These are phyloP conservation scores for Pythium oligandrum DNA, from an alignment of 352 stramenopile genomes.

Conservation along the genomic window DNA sequence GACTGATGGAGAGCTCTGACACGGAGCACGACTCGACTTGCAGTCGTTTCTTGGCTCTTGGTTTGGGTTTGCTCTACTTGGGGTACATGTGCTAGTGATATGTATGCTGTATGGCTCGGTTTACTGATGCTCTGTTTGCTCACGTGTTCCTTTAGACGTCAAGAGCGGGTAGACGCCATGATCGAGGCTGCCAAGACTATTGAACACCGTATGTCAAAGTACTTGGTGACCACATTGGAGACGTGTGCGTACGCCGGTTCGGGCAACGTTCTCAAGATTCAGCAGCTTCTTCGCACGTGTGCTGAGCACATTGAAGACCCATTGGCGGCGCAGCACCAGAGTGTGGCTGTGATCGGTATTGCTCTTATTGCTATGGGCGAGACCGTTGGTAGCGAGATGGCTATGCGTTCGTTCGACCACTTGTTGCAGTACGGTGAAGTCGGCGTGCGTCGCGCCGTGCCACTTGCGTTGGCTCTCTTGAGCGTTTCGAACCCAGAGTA, in stretches of 20 bases:
- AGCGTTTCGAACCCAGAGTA: slow-evolving; percentile 98
- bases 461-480: slow-evolving; percentile 94
- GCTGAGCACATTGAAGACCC: slow-evolving; percentile 94
- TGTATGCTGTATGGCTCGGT: not conserved
- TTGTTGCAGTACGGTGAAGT: slow-evolving; percentile 99
- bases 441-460: slow-evolving; percentile 95
- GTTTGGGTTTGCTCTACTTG: slow-evolving; percentile 97
- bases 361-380: slow-evolving; percentile 98
- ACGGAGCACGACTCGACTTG: slow-evolving; percentile 96
- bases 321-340: slow-evolving; percentile 82
- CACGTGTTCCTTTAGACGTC: slow-evolving; percentile 30
- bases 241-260: slow-evolving; percentile 98
- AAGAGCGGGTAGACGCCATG: slow-evolving; percentile 97
- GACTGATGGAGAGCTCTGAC: slow-evolving; percentile 98
- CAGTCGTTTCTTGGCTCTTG: slow-evolving; percentile 95
- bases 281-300: slow-evolving; percentile 97
- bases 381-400: slow-evolving; percentile 97
- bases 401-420: slow-evolving; percentile 98
- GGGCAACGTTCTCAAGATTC: slow-evolving; percentile 98
- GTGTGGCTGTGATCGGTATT: slow-evolving; percentile 96
- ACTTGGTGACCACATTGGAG: slow-evolving; percentile 95
- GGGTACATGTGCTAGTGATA: slow-evolving; percentile 58
- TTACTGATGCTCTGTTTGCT: not conserved
- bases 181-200: slow-evolving; percentile 98
- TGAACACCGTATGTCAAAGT: slow-evolving; percentile 97